These are phyloP conservation scores for Lophium mytilinum DNA, from an alignment of 495 filamentous ascomycete genomes.

Conservation along the genomic window DNA sequence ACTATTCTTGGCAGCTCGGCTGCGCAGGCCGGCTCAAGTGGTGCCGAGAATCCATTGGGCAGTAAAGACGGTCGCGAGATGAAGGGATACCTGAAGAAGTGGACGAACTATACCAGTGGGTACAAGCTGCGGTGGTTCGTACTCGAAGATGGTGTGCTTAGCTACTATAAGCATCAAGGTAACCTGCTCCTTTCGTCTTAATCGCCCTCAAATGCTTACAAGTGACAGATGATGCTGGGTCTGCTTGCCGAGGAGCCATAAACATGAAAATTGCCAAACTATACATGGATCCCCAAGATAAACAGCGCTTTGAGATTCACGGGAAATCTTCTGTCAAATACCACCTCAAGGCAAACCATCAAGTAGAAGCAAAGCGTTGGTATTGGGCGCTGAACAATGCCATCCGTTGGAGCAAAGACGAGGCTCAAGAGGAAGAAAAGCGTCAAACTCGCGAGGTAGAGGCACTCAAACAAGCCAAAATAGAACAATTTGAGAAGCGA, in stretches of 20 bases:
- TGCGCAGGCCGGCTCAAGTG: conserved; percentile 37
- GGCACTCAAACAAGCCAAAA: conserved; percentile 65
- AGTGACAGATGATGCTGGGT: conserved; percentile 70
- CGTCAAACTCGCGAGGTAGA: conserved; percentile 66
- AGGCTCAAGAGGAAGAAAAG: conserved; percentile 79
- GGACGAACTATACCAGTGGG: conserved; percentile 95
- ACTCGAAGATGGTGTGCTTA: conserved; percentile 90
- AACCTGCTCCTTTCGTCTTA: conserved; percentile 3
- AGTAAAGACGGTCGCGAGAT: conserved; percentile 88
- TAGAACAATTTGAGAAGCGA: conserved; percentile 46
- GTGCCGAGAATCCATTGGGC: conserved; percentile 53
- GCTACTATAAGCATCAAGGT: conserved; percentile 98
- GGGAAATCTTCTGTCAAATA: conserved; percentile 99
- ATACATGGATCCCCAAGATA: conserved; percentile 93
- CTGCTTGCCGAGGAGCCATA: conserved; percentile 91
- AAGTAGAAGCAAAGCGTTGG: conserved; percentile 88
- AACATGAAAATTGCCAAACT: conserved; percentile 96
- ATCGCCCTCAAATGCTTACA: background rate
- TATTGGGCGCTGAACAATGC: conserved; percentile 98
- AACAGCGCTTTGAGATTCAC: conserved; percentile 92
- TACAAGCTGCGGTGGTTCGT: conserved; percentile 98
- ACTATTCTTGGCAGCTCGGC: conserved; percentile 69
- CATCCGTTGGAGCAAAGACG: conserved; percentile 96
- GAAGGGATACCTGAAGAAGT: conserved; percentile 98
- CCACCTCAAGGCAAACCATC: conserved; percentile 91